phyloP scores from a whole-genome alignment of 2,329 filamentous ascomycete genomes.

The Aspergillus sp. region DNA sequence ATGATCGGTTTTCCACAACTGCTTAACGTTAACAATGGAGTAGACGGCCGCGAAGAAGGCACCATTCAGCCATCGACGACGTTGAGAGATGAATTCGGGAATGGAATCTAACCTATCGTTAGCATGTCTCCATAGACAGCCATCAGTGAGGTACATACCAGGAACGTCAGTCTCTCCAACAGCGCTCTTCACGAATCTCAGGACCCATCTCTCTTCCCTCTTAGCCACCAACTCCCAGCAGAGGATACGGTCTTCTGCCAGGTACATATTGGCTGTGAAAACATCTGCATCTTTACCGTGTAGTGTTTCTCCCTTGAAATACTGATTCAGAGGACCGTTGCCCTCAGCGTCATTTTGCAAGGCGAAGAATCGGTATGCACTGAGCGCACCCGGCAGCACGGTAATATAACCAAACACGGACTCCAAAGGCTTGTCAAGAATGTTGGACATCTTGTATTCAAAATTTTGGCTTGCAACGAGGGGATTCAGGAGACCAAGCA shows the following conservation, averaged over 20 bases:
- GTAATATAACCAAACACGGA: conserved; percentile 98
- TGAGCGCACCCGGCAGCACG: conserved; percentile 89
- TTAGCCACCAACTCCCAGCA: conserved; percentile 98
- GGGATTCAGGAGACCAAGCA: conserved; percentile 83
- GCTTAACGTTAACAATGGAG: conserved; percentile 89
- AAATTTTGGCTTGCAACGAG: conserved; percentile 97
- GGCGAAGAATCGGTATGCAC: conserved; percentile 92
- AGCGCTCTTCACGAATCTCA: conserved; percentile 96
- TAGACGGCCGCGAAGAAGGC: conserved; percentile 99
- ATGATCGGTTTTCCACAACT: conserved; percentile 92
- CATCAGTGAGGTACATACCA: conserved; percentile 52
- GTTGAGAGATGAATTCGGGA: conserved; percentile 95
- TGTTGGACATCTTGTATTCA: conserved; percentile 99
- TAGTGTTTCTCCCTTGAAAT: conserved; percentile 98
- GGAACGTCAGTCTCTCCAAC: conserved; percentile 98
- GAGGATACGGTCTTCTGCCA: conserved; percentile 96
- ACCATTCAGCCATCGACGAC: conserved; percentile 95
- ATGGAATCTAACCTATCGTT: conserved; percentile 66
- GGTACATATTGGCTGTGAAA: conserved; percentile 98
- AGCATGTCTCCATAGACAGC: neutral
- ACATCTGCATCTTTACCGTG: conserved; percentile 96
- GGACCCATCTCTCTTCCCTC: conserved; percentile 88
- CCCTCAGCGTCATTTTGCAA: conserved; percentile 96
- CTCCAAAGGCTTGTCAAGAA: conserved; percentile 94
- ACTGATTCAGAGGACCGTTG: conserved; percentile 92